Evolutionary conservation across 169 alveolate species (phyloP).

Genomic region (Plasmodium malariae): DNA sequence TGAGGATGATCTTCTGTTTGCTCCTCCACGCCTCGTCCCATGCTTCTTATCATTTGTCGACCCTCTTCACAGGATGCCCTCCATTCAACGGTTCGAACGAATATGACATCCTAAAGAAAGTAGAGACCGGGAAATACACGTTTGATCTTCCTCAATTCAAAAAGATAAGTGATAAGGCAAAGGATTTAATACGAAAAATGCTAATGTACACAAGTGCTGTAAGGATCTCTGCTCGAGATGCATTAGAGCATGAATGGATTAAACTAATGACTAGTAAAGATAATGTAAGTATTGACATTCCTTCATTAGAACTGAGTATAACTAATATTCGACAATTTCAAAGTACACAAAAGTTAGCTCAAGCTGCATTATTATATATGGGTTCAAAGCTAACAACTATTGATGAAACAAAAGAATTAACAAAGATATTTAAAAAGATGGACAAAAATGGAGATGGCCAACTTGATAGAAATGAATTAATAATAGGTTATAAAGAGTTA

Average conservation of each 20-base stretch:
- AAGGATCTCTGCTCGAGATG: constrained; percentile 89
- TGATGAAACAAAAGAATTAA: constrained; percentile 92
- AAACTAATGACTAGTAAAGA: constrained; percentile 84
- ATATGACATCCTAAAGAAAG: constrained; percentile 90
- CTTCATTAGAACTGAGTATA: constrained; percentile 86
- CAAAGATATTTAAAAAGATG: constrained; percentile 91
- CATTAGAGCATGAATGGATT: constrained; percentile 93
- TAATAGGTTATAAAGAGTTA: constrained; percentile 90
- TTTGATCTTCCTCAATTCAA: constrained; percentile 88
- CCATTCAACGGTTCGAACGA: constrained; percentile 93
- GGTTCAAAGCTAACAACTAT: constrained; percentile 92
- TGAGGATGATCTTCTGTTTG: too few relatives aligned
- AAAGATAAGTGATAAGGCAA: constrained; percentile 90
- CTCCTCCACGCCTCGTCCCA: too few relatives aligned
- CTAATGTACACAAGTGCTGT: constrained; percentile 89
- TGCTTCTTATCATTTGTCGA: constrained; percentile 4
- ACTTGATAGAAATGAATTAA: constrained; percentile 89
- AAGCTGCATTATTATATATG: constrained; percentile 93
- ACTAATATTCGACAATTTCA: constrained; percentile 89
- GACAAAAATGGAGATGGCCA: constrained; percentile 94
- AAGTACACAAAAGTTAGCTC: constrained; percentile 91
- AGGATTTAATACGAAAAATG: constrained; percentile 90
- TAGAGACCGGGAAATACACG: constrained; percentile 89
- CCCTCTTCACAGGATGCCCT: constrained; percentile 87
- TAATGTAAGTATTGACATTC: constrained; percentile 81